Evolutionary conservation across 768 basidiomycete genomes (phyloP).

Genomic region (Asterophora lycoperdoides): DNA sequence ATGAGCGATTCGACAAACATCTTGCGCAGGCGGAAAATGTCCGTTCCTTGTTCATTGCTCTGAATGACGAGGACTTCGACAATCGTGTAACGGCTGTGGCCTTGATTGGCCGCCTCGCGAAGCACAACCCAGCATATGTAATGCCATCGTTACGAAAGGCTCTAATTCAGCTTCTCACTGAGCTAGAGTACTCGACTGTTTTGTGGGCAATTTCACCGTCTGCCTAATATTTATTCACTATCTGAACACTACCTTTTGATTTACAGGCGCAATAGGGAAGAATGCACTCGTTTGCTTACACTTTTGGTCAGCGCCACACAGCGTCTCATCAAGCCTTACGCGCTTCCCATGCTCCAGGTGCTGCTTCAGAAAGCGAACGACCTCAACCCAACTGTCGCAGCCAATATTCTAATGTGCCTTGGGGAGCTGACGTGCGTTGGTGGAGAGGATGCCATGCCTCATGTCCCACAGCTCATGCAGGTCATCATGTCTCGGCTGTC

Average conservation of each 20-base stretch:
- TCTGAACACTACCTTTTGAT: background rate
- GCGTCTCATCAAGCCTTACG: slow-evolving; percentile 92
- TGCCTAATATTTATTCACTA: background rate
- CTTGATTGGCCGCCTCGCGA: slow-evolving; percentile 89
- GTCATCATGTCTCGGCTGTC: slow-evolving; percentile 85
- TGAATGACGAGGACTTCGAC: slow-evolving; percentile 95
- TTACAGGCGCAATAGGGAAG: slow-evolving; percentile 77
- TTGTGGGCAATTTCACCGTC: slow-evolving; percentile 38
- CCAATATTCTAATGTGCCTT: slow-evolving; percentile 89
- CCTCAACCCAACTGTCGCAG: slow-evolving; percentile 79
- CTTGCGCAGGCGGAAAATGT: slow-evolving; percentile 98
- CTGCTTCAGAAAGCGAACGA: slow-evolving; percentile 89
- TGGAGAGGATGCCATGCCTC: slow-evolving; percentile 82
- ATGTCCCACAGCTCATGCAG: slow-evolving; percentile 84
- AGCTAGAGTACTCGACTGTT: slow-evolving; percentile 92
- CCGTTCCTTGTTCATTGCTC: slow-evolving; percentile 92
- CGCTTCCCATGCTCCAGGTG: slow-evolving; percentile 89
- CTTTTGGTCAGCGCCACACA: slow-evolving; percentile 89
- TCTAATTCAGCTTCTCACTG: slow-evolving; percentile 92
- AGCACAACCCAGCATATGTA: slow-evolving; percentile 96
- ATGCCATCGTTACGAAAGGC: slow-evolving; percentile 97
- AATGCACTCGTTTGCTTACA: slow-evolving; percentile 87
- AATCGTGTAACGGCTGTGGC: slow-evolving; percentile 88
- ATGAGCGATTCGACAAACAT: slow-evolving; percentile 94
- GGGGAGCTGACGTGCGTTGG: slow-evolving; percentile 92